These are phyloP conservation scores for Penicillium fimorum DNA, from an alignment of 495 filamentous ascomycete genomes.

Conservation along the genomic window DNA sequence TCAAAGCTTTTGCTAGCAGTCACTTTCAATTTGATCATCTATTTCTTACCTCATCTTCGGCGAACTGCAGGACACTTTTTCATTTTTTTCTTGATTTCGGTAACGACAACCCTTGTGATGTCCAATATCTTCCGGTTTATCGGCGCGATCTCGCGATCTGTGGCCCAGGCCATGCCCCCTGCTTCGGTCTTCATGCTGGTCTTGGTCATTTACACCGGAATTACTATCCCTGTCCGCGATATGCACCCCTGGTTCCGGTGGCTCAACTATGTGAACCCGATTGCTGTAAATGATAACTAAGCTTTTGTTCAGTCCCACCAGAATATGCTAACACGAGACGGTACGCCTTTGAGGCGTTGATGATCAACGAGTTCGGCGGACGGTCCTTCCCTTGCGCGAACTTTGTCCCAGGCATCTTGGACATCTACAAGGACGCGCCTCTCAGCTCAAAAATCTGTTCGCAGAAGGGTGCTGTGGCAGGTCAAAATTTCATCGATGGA, in stretches of 20 bases:
- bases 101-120: constrained; percentile 67
- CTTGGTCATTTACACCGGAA: constrained; percentile 86
- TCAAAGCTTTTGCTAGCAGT: constrained; percentile 53
- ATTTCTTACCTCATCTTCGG: constrained; percentile 83
- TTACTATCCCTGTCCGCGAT: constrained; percentile 67
- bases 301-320: not conserved
- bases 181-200: constrained; percentile 78
- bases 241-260: constrained; percentile 86
- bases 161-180: constrained; percentile 82
- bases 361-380: constrained; percentile 84
- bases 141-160: constrained; percentile 71
- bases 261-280: constrained; percentile 83
- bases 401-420: constrained; percentile 54
- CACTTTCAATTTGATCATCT: constrained; percentile 69
- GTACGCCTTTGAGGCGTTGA: constrained; percentile 83
- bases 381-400: constrained; percentile 61
- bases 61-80: constrained; percentile 81
- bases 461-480: constrained; percentile 59
- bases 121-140: constrained; percentile 77
- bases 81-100: constrained; percentile 58
- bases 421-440: constrained; percentile 49
- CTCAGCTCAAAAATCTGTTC: constrained; percentile 54
- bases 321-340: constrained; percentile 8
- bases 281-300: constrained; percentile 46
- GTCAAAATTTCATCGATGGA: constrained; percentile 56